These are phyloP conservation scores for Rhododendron molle DNA, from an alignment of 148 eudicot genomes.

Conservation along the genomic window DNA sequence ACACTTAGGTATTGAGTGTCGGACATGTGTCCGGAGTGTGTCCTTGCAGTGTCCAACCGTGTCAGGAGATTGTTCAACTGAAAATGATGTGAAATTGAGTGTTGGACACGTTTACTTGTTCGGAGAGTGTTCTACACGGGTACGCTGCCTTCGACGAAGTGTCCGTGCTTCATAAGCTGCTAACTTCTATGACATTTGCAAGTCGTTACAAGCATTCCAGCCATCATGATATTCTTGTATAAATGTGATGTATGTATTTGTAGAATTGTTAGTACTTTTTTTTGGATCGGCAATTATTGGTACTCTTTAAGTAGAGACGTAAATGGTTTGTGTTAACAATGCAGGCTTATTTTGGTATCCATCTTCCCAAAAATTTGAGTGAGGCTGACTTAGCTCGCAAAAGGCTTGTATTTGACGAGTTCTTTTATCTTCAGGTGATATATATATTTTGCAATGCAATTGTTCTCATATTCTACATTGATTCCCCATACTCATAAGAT, in stretches of 20 bases:
- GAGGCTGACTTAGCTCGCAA: constrained; percentile 84
- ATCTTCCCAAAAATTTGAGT: constrained; percentile 65
- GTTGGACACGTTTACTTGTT: not conserved
- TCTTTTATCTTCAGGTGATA: constrained; percentile 91
- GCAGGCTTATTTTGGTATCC: constrained; percentile 90
- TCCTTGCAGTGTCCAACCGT: not conserved
- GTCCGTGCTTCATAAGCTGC: not conserved
- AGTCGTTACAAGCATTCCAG: not conserved
- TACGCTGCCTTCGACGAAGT: not conserved
- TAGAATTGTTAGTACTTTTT: not conserved
- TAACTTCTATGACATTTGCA: not conserved
- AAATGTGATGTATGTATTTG: not conserved
- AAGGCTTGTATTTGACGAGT: constrained; percentile 94
- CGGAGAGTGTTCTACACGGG: not conserved
- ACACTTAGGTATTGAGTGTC: not conserved
- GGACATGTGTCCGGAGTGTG: not conserved
- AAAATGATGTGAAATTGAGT: not conserved
- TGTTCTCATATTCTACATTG: not conserved
- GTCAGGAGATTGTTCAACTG: not conserved
- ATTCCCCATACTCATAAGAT: not conserved
- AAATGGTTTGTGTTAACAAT: constrained; percentile 13
- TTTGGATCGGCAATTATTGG: not conserved
- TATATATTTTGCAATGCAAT: not conserved
- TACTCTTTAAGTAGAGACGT: not conserved
- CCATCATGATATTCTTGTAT: not conserved